Base-by-base conservation (phyloP, 23 red algal genomes). In the Gracilaria caudata region DNA sequence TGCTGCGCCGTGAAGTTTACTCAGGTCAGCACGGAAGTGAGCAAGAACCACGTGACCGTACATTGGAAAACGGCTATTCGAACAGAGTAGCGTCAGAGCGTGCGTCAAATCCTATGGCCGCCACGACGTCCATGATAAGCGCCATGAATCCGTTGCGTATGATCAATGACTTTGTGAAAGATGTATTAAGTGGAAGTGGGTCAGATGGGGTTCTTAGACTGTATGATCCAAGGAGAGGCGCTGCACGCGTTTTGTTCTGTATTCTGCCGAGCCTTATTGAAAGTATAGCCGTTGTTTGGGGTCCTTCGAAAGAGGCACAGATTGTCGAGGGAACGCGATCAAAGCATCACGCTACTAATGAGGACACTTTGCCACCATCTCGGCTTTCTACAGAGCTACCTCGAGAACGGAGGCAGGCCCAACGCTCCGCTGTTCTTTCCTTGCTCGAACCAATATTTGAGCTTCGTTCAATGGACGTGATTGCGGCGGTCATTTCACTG, bases 121-220 rank as follows among this genome's bases (percentile, higher is more conserved):
- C 87, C 1, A 82, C 87, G 4, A 40, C 78, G 3, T 75, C 83
- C 4, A 82, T 91, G 76, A 91, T 91, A 17, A 91, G 78, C 51
- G 87, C 87, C 8, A 81, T 91, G 20, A 91, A 91, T 45, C 87
- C 87, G 13, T 34, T 91, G n/a, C 60, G 87, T 39, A 91, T 91
- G 87, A 82, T 91, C 65, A 91, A 91, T 60, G 87, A 91, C 41
- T 91, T 91, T 38, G 87, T 91, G 87, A 91, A 91, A 59, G 87
- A 91, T 81, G 78, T 91, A 14, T 47, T 91, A 23, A 81, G 61
- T 43, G 87, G 87, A 51, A 75, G 66, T 45, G 78, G 77, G 23
- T 82, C 87, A 26, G 87, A 91, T 68, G 87, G 77, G 28, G 12
- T 46, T 40, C 61, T 53, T 54, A 77, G 66, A 30, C 41, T 91